phyloP scores from a whole-genome alignment of 495 filamentous ascomycete genomes.

The Daldinia childiae region DNA sequence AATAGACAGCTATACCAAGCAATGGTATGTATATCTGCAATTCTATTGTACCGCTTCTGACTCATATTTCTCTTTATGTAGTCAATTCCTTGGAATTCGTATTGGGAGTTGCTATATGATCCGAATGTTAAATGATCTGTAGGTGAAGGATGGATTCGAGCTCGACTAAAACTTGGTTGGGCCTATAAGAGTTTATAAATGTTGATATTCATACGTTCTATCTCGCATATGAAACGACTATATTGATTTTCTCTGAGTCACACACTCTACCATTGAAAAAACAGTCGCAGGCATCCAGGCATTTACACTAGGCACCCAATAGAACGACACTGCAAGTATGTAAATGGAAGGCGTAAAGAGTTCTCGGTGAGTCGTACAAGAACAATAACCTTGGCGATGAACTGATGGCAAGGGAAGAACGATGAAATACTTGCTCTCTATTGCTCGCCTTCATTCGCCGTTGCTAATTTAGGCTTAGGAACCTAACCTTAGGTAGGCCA shows the following conservation, averaged over 20 bases:
- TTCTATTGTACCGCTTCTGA: background rate
- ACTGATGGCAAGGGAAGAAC: background rate
- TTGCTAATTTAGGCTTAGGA: background rate
- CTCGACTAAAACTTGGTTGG: background rate
- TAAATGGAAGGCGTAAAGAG: background rate
- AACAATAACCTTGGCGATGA: background rate
- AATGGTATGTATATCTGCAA: background rate
- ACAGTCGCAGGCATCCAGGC: too few species aligned
- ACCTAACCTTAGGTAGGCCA: background rate
- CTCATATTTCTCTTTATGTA: background rate
- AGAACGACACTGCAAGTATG: background rate
- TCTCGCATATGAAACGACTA: background rate
- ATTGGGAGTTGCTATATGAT: background rate
- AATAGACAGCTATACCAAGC: background rate
- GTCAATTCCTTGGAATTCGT: background rate
- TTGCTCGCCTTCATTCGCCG: background rate
- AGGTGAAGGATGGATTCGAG: background rate
- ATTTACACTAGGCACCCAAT: too few species aligned
- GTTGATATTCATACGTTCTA: background rate
- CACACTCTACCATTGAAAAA: background rate
- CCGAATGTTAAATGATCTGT: background rate
- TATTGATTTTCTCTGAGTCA: background rate
- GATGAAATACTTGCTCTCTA: background rate
- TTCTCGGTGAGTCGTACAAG: background rate
- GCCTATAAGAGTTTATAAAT: conserved; percentile 4